These are phyloP conservation scores for Malus sieversii DNA, from an alignment of 306 rosid species.

Conservation along the genomic window DNA sequence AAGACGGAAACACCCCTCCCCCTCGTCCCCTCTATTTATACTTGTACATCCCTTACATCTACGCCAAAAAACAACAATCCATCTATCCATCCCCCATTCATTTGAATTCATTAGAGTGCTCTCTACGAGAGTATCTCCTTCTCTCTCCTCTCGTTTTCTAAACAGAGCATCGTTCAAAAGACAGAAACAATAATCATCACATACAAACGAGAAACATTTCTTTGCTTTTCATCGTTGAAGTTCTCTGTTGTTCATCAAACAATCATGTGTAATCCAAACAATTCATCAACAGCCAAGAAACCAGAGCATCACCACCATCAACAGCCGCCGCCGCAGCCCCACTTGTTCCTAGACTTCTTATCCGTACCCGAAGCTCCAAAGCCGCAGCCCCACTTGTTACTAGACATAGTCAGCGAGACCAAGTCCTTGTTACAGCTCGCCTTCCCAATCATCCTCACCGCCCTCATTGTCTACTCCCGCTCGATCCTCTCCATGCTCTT, in stretches of 20 bases:
- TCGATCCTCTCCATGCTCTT: slow-evolving; percentile 78
- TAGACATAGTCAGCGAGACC: slow-evolving; percentile 27
- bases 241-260: neutral
- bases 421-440: slow-evolving; percentile 50
- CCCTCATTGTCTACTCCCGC: slow-evolving; percentile 75
- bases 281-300: neutral
- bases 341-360: slow-evolving; percentile 8
- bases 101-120: slow-evolving; percentile 25
- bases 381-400: neutral
- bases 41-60: slow-evolving; percentile 1
- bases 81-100: neutral
- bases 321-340: neutral
- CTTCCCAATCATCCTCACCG: slow-evolving; percentile 57
- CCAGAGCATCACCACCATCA: slow-evolving; percentile 4
- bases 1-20: neutral
- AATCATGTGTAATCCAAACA: slow-evolving; percentile 24
- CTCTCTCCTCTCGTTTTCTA: neutral
- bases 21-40: slow-evolving; percentile 11
- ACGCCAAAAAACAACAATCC: slow-evolving; percentile 11
- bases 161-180: neutral
- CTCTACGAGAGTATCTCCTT: slow-evolving; percentile 35
- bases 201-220: neutral
- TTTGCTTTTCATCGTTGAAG: neutral
- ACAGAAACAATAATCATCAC: neutral
- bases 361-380: neutral